These are phyloP conservation scores for Blastomyces gilchristii DNA, from an alignment of 2,329 filamentous ascomycete species.

Conservation along the genomic window DNA sequence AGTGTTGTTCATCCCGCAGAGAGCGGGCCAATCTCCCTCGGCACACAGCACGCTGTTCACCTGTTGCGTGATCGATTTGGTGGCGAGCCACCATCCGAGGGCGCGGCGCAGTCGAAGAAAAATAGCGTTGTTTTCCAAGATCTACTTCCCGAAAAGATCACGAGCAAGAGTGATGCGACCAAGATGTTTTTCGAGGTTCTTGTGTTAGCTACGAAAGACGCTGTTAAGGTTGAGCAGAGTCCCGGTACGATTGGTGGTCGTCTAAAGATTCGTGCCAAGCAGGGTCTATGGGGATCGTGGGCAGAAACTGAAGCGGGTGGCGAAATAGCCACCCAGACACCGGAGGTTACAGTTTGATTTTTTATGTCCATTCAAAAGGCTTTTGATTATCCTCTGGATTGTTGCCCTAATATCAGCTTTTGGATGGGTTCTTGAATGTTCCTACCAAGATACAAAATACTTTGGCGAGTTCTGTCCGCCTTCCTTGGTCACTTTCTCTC, in stretches of 20 bases:
- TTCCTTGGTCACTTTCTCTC: too few species aligned
- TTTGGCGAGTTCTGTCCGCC: too few species aligned
- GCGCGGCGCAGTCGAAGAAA: slow-evolving; percentile 61
- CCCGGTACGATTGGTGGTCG: slow-evolving; percentile 61
- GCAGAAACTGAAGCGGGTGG: slow-evolving; percentile 57
- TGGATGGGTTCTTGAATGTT: too few species aligned
- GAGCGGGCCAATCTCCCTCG: slow-evolving; percentile 74
- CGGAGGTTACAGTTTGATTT: slow-evolving; percentile 19
- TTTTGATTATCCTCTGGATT: background rate
- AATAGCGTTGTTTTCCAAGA: slow-evolving; percentile 80
- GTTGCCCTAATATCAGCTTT: too few species aligned
- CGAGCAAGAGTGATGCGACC: slow-evolving; percentile 80
- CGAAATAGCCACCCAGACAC: slow-evolving; percentile 31
- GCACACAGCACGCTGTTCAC: slow-evolving; percentile 92
- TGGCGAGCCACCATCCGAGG: slow-evolving; percentile 49
- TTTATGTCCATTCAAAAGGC: background rate
- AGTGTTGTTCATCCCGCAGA: slow-evolving; percentile 69
- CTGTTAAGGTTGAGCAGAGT: slow-evolving; percentile 88
- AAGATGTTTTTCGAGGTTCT: slow-evolving; percentile 99
- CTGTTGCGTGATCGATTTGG: slow-evolving; percentile 84
- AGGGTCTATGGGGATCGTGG: slow-evolving; percentile 95
- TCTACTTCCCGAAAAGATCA: slow-evolving; percentile 69
- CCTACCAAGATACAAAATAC: too few species aligned
- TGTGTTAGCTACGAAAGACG: slow-evolving; percentile 93
- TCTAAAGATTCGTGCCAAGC: slow-evolving; percentile 78